phyloP scores from a whole-genome alignment of 306 rosid genomes.

The Prunus mongolica region DNA sequence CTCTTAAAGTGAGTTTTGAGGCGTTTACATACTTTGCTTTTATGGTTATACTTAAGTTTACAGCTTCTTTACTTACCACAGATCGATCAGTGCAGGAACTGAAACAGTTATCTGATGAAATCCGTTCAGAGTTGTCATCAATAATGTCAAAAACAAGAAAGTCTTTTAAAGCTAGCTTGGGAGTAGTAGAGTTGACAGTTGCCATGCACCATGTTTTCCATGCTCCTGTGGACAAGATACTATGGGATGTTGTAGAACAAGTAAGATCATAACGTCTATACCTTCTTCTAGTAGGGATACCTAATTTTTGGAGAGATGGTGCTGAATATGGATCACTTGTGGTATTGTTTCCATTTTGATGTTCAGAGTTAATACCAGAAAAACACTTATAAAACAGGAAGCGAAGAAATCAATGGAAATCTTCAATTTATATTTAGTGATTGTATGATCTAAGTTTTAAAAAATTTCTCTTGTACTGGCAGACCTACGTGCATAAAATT shows the following conservation, averaged over 20 bases:
- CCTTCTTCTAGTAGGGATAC: neutral
- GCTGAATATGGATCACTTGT: neutral
- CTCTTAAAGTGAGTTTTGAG: conserved; percentile 50
- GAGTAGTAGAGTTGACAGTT: conserved; percentile 75
- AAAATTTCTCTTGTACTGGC: conserved; percentile 23
- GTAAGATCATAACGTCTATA: conserved; percentile 43
- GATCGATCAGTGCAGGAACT: conserved; percentile 57
- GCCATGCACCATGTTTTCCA: conserved; percentile 90
- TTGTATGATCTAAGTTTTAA: neutral
- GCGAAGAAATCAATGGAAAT: neutral
- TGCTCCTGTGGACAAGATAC: conserved; percentile 80
- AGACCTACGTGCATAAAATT: conserved; percentile 88
- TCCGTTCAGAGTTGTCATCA: conserved; percentile 61
- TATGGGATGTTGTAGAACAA: conserved; percentile 93
- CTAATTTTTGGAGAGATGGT: neutral
- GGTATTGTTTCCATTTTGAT: neutral
- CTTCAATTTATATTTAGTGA: neutral
- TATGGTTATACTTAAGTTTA: conserved; percentile 10
- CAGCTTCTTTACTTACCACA: conserved; percentile 26
- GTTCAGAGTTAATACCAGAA: neutral
- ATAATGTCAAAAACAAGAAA: conserved; percentile 34
- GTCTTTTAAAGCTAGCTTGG: conserved; percentile 59
- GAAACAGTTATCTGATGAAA: conserved; percentile 76
- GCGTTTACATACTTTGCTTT: conserved; percentile 15
- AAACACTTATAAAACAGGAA: neutral